Evolutionary conservation across 352 stramenopile genomes (phyloP).

Genomic region (Pythium monospermum): DNA sequence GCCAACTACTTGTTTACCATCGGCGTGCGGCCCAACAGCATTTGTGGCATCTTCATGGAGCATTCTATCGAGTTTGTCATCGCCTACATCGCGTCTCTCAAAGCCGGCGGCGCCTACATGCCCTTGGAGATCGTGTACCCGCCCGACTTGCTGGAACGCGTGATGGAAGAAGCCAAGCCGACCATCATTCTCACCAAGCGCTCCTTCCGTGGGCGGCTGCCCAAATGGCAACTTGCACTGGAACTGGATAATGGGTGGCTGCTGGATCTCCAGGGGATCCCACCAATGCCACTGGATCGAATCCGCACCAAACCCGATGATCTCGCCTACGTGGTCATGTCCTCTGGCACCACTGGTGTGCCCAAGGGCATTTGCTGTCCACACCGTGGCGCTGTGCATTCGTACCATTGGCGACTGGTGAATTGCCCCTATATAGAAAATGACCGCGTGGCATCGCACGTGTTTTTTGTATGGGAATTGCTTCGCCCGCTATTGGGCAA

Average conservation of each 20-base stretch:
- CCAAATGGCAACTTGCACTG: conserved; percentile 61
- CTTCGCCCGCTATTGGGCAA: conserved; percentile 88
- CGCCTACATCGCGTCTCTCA: conserved; percentile 87
- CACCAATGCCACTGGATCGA: conserved; percentile 49
- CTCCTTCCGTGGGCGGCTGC: conserved; percentile 53
- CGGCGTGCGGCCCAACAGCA: conserved; percentile 62
- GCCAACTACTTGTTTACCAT: conserved; percentile 58
- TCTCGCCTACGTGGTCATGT: conserved; percentile 92
- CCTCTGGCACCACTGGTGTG: conserved; percentile 87
- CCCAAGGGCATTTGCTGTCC: conserved; percentile 93
- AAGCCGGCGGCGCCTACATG: conserved; percentile 90
- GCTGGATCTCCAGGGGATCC: conserved; percentile 28
- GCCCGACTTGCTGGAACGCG: conserved; percentile 82
- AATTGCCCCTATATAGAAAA: conserved; percentile 64
- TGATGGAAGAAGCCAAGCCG: conserved; percentile 86
- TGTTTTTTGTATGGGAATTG: conserved; percentile 96
- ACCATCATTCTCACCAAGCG: conserved; percentile 86
- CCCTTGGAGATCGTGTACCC: conserved; percentile 88
- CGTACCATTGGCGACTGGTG: conserved; percentile 88
- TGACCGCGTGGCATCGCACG: conserved; percentile 87
- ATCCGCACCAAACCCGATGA: conserved; percentile 75
- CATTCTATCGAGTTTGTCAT: conserved; percentile 90
- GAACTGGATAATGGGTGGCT: conserved; percentile 65
- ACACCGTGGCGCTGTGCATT: conserved; percentile 90
- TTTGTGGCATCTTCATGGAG: conserved; percentile 88